phyloP scores from a whole-genome alignment of 306 rosid genomes.

The Cucurbita maxima region DNA sequence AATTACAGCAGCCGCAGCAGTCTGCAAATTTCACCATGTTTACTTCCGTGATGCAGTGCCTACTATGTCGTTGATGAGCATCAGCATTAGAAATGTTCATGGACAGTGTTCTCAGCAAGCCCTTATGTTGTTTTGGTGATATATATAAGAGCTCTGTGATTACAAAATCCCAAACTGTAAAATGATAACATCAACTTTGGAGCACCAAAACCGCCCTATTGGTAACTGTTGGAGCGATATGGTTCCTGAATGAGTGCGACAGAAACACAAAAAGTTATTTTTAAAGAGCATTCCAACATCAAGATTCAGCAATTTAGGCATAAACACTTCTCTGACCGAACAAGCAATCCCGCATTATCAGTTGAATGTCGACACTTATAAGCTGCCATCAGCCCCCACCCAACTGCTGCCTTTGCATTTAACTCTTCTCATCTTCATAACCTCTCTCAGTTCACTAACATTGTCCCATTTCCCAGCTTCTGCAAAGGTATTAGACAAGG shows the following conservation, averaged over 20 bases:
- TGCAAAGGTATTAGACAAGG: conserved; percentile 75
- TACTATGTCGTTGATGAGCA: no score
- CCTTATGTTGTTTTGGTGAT: not conserved
- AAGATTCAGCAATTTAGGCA: not conserved
- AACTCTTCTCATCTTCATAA: conserved; percentile 55
- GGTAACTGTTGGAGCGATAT: not conserved
- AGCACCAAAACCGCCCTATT: not conserved
- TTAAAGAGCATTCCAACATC: not conserved
- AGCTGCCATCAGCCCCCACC: conserved; percentile 42
- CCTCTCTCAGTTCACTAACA: conserved; percentile 73
- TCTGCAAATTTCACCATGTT: not conserved
- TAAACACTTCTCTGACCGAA: not conserved
- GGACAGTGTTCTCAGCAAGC: not conserved
- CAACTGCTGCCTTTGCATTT: conserved; percentile 56
- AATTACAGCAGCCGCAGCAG: not conserved
- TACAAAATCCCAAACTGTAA: not conserved
- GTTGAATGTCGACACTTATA: conserved; percentile 3
- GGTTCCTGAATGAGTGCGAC: not conserved
- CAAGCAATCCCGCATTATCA: not conserved
- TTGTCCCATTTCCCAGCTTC: conserved; percentile 80
- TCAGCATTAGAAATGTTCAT: no score
- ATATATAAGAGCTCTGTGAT: not conserved
- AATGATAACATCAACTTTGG: not conserved
- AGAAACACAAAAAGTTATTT: not conserved
- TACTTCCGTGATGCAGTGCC: no score